A percentile compares a stretch with the other conserved stretches of the same genome.
Conservation (phyloP, 1,284 basidiomycete genomes). For the Ustilago curta region DNA sequence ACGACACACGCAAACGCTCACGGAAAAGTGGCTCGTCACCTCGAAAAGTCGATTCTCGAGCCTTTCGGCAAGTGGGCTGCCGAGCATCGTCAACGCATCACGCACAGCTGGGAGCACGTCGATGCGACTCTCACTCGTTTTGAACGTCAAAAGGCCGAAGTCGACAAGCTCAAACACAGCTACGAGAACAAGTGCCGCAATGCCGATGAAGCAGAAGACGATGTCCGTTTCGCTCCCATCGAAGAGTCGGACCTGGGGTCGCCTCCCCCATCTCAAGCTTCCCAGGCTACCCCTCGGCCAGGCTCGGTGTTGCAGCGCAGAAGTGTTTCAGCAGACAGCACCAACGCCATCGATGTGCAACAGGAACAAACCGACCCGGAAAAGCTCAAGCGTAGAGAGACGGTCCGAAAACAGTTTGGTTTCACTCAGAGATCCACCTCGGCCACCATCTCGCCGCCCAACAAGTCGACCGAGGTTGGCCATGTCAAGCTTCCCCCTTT, state of each 20-base stretch:
- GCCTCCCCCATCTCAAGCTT: conserved; percentile 14
- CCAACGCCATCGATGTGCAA: conserved; percentile 10
- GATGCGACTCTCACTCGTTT: conserved; percentile 53
- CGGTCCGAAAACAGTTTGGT: conserved; percentile 67
- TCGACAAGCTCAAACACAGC: conserved; percentile 53
- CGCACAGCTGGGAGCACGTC: conserved; percentile 61
- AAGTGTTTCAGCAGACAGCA: conserved; percentile 34
- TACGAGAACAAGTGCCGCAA: conserved; percentile 65
- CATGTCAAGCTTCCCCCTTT: conserved; percentile 47
- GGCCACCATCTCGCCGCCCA: conserved; percentile 14
- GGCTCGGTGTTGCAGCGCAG: conserved; percentile 14
- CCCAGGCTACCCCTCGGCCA: conserved; percentile 14
- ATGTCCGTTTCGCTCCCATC: conserved; percentile 63
- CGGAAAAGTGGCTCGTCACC: conserved; percentile 49
- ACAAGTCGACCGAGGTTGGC: conserved; percentile 28
- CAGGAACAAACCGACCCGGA: conserved; percentile 45
- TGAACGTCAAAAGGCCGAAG: conserved; percentile 59
- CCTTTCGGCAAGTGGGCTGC: conserved; percentile 64
- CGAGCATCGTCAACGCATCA: conserved; percentile 55
- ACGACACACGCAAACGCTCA: conserved; percentile 54
- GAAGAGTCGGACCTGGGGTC: conserved; percentile 27
- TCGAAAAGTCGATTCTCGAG: conserved; percentile 55
- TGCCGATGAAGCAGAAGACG: conserved; percentile 68
- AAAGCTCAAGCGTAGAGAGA: conserved; percentile 63
- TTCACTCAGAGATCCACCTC: conserved; percentile 53